Evolutionary conservation across 192 early-diverging fungal species (phyloP).

Genomic region (Blastocladiella britannica): DNA sequence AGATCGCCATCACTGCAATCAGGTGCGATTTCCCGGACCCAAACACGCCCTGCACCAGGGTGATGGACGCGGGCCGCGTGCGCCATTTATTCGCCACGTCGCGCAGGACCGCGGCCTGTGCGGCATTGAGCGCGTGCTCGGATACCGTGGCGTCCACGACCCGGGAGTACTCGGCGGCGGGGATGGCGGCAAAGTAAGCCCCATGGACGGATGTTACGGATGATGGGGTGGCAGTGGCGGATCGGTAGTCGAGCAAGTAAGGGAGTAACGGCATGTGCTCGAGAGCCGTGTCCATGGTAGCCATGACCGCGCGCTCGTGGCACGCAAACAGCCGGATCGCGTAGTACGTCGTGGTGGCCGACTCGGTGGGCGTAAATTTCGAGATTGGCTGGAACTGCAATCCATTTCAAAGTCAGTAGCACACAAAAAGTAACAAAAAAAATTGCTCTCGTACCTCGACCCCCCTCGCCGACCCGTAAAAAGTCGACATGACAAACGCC

Average conservation of each 20-base stretch:
- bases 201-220: no score
- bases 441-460: no score
- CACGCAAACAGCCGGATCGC: slow-evolving; percentile 1
- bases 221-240: no score
- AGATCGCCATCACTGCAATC: neutral
- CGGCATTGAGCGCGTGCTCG: neutral
- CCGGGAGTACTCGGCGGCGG: neutral
- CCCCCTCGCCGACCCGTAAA: no score
- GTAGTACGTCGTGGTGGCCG: neutral
- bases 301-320: neutral
- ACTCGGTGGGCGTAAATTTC: no score
- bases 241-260: no score
- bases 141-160: neutral
- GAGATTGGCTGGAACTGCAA: no score
- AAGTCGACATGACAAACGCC: neutral
- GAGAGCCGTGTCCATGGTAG: neutral
- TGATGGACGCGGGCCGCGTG: neutral
- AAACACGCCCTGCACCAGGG: slow-evolving; percentile 3
- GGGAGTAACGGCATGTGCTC: no score
- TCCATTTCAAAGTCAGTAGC: no score
- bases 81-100: neutral
- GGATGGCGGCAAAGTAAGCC: neutral
- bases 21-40: slow-evolving; percentile 1
- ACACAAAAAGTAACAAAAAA: no score
- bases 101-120: neutral